A percentile compares a stretch with the other conserved stretches of the same genome.
Conservation (phyloP, 345 rosid genomes). For the Dimocarpus longan region DNA sequence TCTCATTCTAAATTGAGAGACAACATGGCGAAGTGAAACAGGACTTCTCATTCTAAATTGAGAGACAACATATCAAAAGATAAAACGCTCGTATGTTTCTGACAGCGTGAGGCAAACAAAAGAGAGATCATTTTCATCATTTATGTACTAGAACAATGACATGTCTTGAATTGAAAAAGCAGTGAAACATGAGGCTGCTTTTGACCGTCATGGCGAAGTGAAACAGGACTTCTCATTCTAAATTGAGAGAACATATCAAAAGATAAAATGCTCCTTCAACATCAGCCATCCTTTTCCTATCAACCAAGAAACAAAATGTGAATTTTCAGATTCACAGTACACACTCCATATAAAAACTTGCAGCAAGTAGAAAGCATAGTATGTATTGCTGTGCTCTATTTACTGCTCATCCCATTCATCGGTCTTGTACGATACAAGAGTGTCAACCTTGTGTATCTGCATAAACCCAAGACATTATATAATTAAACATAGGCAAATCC, state of each 20-base stretch:
- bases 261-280: too few species aligned
- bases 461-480: background rate
- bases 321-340: constrained; percentile 59
- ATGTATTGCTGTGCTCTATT: background rate
- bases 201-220: too few species aligned
- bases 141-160: too few species aligned
- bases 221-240: background rate
- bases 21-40: too few species aligned
- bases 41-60: background rate
- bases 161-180: too few species aligned
- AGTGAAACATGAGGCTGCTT: too few species aligned
- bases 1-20: background rate
- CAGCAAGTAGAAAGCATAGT: background rate
- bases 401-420: constrained; percentile 94
- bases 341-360: background rate
- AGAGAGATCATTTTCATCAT: too few species aligned
- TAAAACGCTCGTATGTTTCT: too few species aligned
- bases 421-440: constrained; percentile 92
- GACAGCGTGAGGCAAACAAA: too few species aligned
- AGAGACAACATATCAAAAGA: too few species aligned
- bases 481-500: background rate
- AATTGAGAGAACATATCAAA: background rate
- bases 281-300: background rate
- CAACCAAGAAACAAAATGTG: constrained; percentile 33
- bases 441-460: constrained; percentile 97